phyloP scores from a whole-genome alignment of 2,329 filamentous ascomycete genomes.

The Trichophyton schoenleinii region DNA sequence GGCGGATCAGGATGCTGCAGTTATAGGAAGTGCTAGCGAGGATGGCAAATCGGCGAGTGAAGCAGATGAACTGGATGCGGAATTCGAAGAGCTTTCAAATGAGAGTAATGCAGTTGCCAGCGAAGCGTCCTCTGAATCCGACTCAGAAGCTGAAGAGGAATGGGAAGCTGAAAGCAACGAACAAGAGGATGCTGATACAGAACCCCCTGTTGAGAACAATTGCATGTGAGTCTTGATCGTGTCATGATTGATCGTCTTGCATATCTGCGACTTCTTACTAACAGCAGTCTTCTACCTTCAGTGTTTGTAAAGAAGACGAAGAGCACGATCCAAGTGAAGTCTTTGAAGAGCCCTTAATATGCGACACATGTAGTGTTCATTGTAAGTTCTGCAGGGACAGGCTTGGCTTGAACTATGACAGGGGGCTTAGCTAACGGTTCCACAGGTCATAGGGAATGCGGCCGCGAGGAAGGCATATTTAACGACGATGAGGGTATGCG shows the following conservation, averaged over 20 bases:
- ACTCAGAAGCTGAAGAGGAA: slow-evolving; percentile 39
- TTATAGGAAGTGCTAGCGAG: slow-evolving; percentile 33
- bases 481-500: slow-evolving; percentile 51
- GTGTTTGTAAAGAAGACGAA: slow-evolving; percentile 73
- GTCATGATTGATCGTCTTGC: background rate
- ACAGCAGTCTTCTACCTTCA: slow-evolving; percentile 22
- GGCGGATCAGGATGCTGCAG: slow-evolving; percentile 16
- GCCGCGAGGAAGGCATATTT: slow-evolving; percentile 55
- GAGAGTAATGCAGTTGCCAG: slow-evolving; percentile 31
- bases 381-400: slow-evolving; percentile 45
- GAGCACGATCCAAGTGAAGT: slow-evolving; percentile 71
- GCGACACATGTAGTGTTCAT: slow-evolving; percentile 66
- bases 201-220: slow-evolving; percentile 41
- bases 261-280: background rate
- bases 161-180: slow-evolving; percentile 39
- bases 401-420: slow-evolving; percentile 20
- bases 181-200: slow-evolving; percentile 33
- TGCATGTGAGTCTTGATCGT: slow-evolving; percentile 45
- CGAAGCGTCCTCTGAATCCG: slow-evolving; percentile 42
- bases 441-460: slow-evolving; percentile 84
- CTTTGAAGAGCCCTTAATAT: slow-evolving; percentile 66
- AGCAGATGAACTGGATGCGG: slow-evolving; percentile 30
- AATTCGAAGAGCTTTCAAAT: slow-evolving; percentile 27
- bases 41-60: slow-evolving; percentile 24
- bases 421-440: slow-evolving; percentile 33